Evolutionary conservation across 352 stramenopile species (phyloP), one percentile per base, ranked within the genome.

Genomic region (Globisporangium echinulatum): DNA sequence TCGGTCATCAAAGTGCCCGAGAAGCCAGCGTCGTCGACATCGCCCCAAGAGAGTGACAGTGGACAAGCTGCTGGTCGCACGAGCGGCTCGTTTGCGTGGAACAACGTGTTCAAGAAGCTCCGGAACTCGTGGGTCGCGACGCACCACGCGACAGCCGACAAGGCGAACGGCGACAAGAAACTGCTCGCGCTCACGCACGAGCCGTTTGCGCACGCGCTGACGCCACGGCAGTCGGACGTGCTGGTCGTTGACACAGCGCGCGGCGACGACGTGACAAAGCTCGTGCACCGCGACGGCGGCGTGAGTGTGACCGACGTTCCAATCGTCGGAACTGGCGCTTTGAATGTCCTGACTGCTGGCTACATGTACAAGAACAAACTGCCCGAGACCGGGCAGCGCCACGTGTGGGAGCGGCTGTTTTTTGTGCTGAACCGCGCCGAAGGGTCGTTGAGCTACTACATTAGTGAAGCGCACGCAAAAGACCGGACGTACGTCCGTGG

Each of bases 291-390:
- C 25, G 81, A 94, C 61, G 75, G 71, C 7, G 85, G 85, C 52
- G 81, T 94, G 6, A 44, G 82, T 7, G 82, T 92, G 5, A 68
- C 71, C 1, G 77, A 89, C 58, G 69, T 92, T 43, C 67, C 82
- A 0, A 52, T 64, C 1, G 69, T 72, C 0, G 67, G 72, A 37
- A 42, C 53, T 4, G 43, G 44, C 37, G 62, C 61, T 6, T 71
- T 76, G 62, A 90, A 92, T 53, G 78, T 88, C 15, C 57, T 92
- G 44, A 92, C 82, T 25, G 74, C 73, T n/a, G 85, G 85, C 5
- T 94, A 94, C 73, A 90, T 94, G 82, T 94, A 92, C 71, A 91
- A 92, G 63, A 94, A 78, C 75, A 90, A 88, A 63, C 76, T 92
- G 25, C 82, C 85, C 0, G 83, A 92, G 64, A 90, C 82, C 1